Percentiles rank a stretch among this genome's conserved stretches.
Evolutionary conservation across 345 rosid genomes (phyloP).

Genomic region (Brassica carinata): DNA sequence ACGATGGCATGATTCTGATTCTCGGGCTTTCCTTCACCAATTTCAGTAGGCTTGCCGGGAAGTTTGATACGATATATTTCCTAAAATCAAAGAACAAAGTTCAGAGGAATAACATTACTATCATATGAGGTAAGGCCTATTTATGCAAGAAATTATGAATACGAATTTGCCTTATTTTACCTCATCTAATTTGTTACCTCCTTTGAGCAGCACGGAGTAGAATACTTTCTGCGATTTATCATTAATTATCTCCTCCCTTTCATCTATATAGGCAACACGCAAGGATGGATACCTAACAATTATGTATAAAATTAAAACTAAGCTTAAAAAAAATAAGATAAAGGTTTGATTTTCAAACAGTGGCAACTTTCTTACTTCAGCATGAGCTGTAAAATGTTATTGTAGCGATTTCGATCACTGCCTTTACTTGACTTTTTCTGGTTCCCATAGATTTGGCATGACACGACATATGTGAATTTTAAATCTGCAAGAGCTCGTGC

Average conservation of each 20-base stretch:
- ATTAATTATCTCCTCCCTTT: slow-evolving; percentile 64
- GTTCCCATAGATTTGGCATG: slow-evolving; percentile 89
- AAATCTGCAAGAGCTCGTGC: slow-evolving; percentile 78
- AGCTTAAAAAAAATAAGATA: not conserved
- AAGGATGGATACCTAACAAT: slow-evolving; percentile 77
- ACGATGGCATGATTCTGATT: slow-evolving; percentile 98
- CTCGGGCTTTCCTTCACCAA: slow-evolving; percentile 99
- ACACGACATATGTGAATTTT: slow-evolving; percentile 96
- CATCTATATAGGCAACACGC: slow-evolving; percentile 93
- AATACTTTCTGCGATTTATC: slow-evolving; percentile 58
- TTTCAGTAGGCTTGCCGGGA: slow-evolving; percentile 90
- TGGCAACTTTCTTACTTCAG: slow-evolving; percentile 57
- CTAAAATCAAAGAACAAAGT: slow-evolving; percentile 42
- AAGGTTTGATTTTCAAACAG: slow-evolving; percentile 10
- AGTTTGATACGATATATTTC: slow-evolving; percentile 97
- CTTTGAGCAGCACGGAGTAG: slow-evolving; percentile 94
- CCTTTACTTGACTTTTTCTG: slow-evolving; percentile 68
- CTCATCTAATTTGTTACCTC: slow-evolving; percentile 74
- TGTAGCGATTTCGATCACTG: slow-evolving; percentile 67
- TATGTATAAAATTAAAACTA: not conserved
- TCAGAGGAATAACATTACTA: not conserved
- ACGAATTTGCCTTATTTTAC: slow-evolving; percentile 41
- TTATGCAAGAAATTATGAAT: not conserved
- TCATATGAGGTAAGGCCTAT: not conserved
- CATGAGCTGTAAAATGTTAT: slow-evolving; percentile 84